phyloP scores from a whole-genome alignment of 306 rosid species.

The Sesbania bispinosa region DNA sequence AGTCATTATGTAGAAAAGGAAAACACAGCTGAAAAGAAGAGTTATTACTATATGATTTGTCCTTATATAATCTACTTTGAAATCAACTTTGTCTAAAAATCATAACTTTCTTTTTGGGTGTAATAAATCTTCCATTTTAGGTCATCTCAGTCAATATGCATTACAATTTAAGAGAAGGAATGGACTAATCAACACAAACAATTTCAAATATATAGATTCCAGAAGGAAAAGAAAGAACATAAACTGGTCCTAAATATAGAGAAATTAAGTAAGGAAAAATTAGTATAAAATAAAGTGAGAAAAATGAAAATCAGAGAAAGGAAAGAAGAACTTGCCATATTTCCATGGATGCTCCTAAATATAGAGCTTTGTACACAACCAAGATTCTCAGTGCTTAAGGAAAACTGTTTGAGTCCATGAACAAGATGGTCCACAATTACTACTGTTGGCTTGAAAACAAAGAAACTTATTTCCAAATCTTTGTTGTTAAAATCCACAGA shows the following conservation, averaged over 20 bases:
- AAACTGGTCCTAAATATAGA: not conserved
- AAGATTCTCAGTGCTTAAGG: conserved; percentile 51
- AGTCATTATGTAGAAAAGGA: not conserved
- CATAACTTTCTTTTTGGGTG: not conserved
- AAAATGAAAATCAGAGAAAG: not conserved
- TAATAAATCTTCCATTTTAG: not conserved
- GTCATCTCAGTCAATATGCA: not conserved
- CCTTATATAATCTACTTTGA: not conserved
- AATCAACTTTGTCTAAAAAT: not conserved
- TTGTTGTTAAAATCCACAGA: conserved; percentile 56
- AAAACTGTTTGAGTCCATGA: conserved; percentile 55
- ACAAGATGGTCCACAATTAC: conserved; percentile 60
- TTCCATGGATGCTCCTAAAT: conserved; percentile 90
- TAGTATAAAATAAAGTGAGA: not conserved
- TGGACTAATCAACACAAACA: no score
- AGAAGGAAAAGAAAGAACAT: not conserved
- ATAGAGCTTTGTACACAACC: conserved; percentile 79
- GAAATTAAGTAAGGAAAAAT: not conserved
- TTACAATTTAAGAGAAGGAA: not conserved
- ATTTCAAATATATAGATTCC: not conserved
- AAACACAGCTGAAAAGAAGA: not conserved
- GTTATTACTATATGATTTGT: not conserved
- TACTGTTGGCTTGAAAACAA: conserved; percentile 72
- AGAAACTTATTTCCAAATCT: conserved; percentile 55
- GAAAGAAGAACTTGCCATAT: conserved; percentile 39